Evolutionary conservation across 1,284 basidiomycete genomes (phyloP).

Genomic region (Cryptococcus sp.): DNA sequence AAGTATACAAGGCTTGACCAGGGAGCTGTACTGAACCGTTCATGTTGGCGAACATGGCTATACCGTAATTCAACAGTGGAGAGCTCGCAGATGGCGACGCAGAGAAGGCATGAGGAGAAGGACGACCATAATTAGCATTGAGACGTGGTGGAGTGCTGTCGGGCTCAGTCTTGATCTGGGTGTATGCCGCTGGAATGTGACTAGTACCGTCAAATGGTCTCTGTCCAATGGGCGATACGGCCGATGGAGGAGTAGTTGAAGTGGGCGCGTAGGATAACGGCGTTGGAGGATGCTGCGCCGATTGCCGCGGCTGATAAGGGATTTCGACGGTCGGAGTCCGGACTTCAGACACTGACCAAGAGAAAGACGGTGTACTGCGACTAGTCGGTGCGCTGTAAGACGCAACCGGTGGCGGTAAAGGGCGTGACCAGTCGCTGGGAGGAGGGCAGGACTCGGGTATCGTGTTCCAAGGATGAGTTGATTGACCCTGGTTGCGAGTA

Average conservation of each 20-base stretch:
- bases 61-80: conserved; percentile 12
- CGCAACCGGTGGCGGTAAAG: too few species aligned
- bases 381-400: too few species aligned
- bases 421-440: too few species aligned
- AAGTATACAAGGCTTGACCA: conserved; percentile 10
- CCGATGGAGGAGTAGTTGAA: conserved; percentile 6
- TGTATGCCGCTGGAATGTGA: conserved; percentile 5
- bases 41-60: conserved; percentile 15
- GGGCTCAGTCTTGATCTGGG: conserved; percentile 14
- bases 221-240: conserved; percentile 10
- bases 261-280: background rate
- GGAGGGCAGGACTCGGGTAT: too few species aligned
- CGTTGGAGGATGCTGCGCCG: conserved; percentile 5
- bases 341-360: conserved; percentile 15
- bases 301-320: background rate
- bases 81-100: conserved; percentile 1
- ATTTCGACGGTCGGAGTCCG: background rate
- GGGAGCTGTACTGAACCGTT: conserved; percentile 11
- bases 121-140: background rate
- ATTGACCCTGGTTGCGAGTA: too few species aligned
- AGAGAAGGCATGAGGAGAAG: background rate
- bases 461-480: too few species aligned
- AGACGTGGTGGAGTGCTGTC: conserved; percentile 1
- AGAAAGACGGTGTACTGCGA: conserved; percentile 8
- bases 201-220: background rate